Conservation (phyloP, 2,329 filamentous ascomycete genomes). For the Colletotrichum graminicola region DNA sequence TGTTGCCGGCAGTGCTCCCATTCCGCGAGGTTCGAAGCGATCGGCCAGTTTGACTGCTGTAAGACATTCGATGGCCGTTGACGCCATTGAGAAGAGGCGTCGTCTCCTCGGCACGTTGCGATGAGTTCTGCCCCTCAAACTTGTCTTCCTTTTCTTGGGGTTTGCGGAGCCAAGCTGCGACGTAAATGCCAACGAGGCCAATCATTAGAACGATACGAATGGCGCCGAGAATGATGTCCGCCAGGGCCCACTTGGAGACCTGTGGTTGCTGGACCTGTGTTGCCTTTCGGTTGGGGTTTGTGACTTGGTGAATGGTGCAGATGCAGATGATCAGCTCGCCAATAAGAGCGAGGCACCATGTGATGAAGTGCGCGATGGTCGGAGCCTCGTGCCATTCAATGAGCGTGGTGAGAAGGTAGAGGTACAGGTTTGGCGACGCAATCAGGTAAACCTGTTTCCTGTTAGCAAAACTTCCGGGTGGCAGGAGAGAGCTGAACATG, state of each 20-base stretch:
- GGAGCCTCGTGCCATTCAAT: slow-evolving; percentile 87
- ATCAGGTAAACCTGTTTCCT: slow-evolving; percentile 81
- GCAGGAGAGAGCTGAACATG: slow-evolving; percentile 21
- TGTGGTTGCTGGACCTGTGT: background rate
- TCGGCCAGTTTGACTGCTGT: slow-evolving; percentile 51
- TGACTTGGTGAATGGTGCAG: slow-evolving; percentile 75
- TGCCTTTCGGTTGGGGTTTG: slow-evolving; percentile 48
- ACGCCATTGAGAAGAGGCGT: slow-evolving; percentile 73
- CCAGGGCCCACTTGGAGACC: slow-evolving; percentile 65
- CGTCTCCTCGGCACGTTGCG: slow-evolving; percentile 63
- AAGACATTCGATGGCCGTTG: slow-evolving; percentile 53
- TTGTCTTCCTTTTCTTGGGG: slow-evolving; percentile 55
- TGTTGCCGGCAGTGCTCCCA: slow-evolving; percentile 48
- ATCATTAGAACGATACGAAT: slow-evolving; percentile 76
- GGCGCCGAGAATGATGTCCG: slow-evolving; percentile 75
- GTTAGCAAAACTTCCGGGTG: slow-evolving; percentile 32
- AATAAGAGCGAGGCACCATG: slow-evolving; percentile 80
- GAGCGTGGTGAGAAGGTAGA: slow-evolving; percentile 86
- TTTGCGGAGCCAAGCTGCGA: slow-evolving; percentile 57
- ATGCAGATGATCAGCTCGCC: slow-evolving; percentile 81
- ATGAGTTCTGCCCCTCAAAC: slow-evolving; percentile 52
- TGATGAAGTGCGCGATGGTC: slow-evolving; percentile 80
- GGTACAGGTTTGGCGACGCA: slow-evolving; percentile 87
- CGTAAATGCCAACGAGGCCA: slow-evolving; percentile 65
- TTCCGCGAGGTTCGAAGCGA: slow-evolving; percentile 42